Conservation (phyloP, 129 eudicot species). For the Flaveria trinervia region DNA sequence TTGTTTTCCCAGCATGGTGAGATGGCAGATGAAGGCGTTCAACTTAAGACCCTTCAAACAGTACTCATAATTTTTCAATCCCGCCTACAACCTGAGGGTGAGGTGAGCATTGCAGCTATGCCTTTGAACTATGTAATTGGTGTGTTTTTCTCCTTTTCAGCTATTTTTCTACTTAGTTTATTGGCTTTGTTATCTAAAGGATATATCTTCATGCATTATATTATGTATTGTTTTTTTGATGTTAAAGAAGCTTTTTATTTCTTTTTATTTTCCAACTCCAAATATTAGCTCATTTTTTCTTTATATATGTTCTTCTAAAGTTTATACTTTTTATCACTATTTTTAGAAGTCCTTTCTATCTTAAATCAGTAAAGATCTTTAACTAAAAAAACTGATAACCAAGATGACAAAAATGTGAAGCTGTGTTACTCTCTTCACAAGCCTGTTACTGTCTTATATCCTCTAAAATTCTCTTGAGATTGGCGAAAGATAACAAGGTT, state of each 20-base stretch:
- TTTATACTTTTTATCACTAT: background rate
- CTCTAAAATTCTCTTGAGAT: background rate
- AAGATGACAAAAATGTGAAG: background rate
- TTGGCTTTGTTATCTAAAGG: background rate
- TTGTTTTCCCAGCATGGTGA: constrained; percentile 76
- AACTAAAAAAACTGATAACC: background rate
- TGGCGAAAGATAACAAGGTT: constrained; percentile 12
- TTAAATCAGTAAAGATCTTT: background rate
- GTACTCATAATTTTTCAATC: constrained; percentile 91
- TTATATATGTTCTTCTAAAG: background rate
- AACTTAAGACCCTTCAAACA: constrained; percentile 94
- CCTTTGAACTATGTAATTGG: constrained; percentile 11
- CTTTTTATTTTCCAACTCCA: background rate
- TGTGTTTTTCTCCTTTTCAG: background rate
- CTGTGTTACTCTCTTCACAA: background rate
- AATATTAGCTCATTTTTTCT: background rate
- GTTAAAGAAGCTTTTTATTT: constrained; percentile 12
- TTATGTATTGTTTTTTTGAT: background rate
- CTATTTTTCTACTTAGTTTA: background rate
- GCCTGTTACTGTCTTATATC: background rate
- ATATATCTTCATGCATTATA: constrained; percentile 10
- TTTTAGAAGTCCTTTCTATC: background rate
- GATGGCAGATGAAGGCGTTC: constrained; percentile 91
- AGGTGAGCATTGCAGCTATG: constrained; percentile 53
- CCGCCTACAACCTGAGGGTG: constrained; percentile 84